Conservation (phyloP, 2,329 filamentous ascomycete species). For the Aspergillus ochraceoroseus region DNA sequence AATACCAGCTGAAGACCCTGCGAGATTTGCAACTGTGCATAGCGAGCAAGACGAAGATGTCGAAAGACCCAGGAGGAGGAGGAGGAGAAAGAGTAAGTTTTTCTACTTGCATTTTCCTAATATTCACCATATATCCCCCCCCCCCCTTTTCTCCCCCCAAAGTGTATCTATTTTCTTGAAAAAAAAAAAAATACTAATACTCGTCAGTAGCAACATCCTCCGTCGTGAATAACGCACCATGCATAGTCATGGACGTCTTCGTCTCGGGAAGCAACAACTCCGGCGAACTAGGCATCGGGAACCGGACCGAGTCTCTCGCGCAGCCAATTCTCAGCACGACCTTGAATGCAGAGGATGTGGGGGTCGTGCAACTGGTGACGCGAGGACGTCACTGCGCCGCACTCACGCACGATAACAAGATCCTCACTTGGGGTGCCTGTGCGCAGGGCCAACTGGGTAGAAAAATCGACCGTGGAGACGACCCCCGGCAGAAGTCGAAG, state of each 20-base stretch:
- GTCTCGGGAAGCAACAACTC: slow-evolving; percentile 72
- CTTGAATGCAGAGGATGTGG: slow-evolving; percentile 51
- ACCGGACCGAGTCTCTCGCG: too few relatives aligned
- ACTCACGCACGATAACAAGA: slow-evolving; percentile 70
- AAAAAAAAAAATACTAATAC: not conserved
- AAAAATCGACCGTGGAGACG: slow-evolving; percentile 2
- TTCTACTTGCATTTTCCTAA: too few relatives aligned
- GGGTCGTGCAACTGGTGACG: slow-evolving; percentile 59
- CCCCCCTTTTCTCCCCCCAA: not conserved
- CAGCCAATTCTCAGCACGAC: slow-evolving; percentile 63
- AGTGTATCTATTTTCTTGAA: too few relatives aligned
- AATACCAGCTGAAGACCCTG: too few relatives aligned
- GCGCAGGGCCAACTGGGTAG: slow-evolving; percentile 73
- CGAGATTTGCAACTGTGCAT: too few relatives aligned
- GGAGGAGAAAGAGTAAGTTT: too few relatives aligned
- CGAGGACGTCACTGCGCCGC: slow-evolving; percentile 74
- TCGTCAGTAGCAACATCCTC: slow-evolving; percentile 1
- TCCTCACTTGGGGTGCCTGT: slow-evolving; percentile 85
- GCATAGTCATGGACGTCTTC: slow-evolving; percentile 63
- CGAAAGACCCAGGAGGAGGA: too few relatives aligned
- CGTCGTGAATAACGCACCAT: slow-evolving; percentile 45
- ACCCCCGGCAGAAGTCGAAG: slow-evolving; percentile 51
- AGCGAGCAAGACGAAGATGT: too few relatives aligned
- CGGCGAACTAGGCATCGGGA: slow-evolving; percentile 73
- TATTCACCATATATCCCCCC: too few relatives aligned